Evolutionary conservation across 1,284 basidiomycete genomes (phyloP).

Genomic region (Puccinia coronata): DNA sequence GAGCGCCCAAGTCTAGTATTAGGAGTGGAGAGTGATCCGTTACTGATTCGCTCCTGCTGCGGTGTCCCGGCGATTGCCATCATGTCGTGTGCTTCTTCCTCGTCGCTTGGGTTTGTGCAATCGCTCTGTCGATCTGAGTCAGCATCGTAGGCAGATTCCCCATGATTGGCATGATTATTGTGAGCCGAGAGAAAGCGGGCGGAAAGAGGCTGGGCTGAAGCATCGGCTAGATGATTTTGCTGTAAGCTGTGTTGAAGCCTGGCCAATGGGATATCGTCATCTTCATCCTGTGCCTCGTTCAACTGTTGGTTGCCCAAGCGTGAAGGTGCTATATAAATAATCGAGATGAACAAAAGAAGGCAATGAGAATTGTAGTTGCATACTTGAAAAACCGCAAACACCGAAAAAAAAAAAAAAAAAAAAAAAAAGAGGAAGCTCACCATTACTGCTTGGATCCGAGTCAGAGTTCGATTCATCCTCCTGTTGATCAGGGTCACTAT

Average conservation of each 20-base stretch:
- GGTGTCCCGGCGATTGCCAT: not conserved
- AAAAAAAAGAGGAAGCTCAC: not conserved
- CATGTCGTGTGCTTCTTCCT: not conserved
- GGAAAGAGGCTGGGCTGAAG: not conserved
- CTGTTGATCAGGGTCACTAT: slow-evolving; percentile 28
- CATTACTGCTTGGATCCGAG: not conserved
- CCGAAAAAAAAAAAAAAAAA: too few relatives aligned
- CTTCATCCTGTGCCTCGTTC: slow-evolving; percentile 16
- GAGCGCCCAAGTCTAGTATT: slow-evolving; percentile 25
- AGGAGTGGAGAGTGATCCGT: not conserved
- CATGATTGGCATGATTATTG: not conserved
- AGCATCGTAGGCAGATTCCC: not conserved
- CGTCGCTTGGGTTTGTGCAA: slow-evolving; percentile 49
- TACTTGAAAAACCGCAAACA: too few relatives aligned
- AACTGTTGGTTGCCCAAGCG: not conserved
- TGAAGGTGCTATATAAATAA: too few relatives aligned
- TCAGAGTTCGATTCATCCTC: slow-evolving; percentile 4
- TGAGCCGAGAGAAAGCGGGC: not conserved
- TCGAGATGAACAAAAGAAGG: too few relatives aligned
- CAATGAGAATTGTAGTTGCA: too few relatives aligned
- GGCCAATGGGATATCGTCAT: slow-evolving; percentile 46
- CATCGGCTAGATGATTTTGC: slow-evolving; percentile 1
- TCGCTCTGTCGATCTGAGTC: slow-evolving; percentile 30
- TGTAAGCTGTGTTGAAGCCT: slow-evolving; percentile 26
- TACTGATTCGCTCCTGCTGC: not conserved